Evolutionary conservation across 495 filamentous ascomycete genomes (phyloP).

Genomic region (Parathielavia appendiculata): DNA sequence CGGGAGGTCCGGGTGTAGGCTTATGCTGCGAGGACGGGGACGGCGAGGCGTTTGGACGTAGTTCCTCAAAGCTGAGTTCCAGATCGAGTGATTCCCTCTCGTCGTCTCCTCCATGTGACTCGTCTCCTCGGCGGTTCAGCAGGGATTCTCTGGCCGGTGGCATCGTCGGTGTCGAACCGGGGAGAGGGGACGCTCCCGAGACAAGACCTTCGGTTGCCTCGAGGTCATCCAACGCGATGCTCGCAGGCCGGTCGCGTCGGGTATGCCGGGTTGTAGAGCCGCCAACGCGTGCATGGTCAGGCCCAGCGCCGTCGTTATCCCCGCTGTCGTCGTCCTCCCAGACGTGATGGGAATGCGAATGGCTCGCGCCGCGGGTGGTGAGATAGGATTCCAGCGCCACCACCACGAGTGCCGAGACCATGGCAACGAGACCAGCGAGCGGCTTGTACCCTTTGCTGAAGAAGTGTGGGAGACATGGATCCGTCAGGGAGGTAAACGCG

Average conservation of each 20-base stretch:
- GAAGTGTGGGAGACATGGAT: conserved; percentile 69
- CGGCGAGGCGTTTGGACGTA: conserved; percentile 31
- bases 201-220: conserved; percentile 45
- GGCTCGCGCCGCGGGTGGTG: conserved; percentile 49
- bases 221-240: conserved; percentile 42
- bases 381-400: conserved; percentile 75
- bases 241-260: conserved; percentile 29
- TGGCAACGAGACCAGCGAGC: conserved; percentile 72
- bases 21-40: conserved; percentile 7
- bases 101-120: conserved; percentile 24
- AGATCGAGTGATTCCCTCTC: conserved; percentile 39
- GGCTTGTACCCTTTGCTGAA: conserved; percentile 70
- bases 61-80: conserved; percentile 50
- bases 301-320: conserved; percentile 1
- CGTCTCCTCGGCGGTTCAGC: not conserved
- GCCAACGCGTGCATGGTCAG: conserved; percentile 26
- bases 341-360: conserved; percentile 47
- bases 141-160: conserved; percentile 9
- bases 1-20: conserved; percentile 23
- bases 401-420: conserved; percentile 70
- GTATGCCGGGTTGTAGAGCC: conserved; percentile 18
- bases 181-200: conserved; percentile 45
- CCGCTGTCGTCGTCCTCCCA: conserved; percentile 29
- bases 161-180: conserved; percentile 36
- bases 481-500: conserved; percentile 72